These are phyloP conservation scores for Amaranthus palmeri DNA, from an alignment of 148 eudicot genomes.

Conservation along the genomic window DNA sequence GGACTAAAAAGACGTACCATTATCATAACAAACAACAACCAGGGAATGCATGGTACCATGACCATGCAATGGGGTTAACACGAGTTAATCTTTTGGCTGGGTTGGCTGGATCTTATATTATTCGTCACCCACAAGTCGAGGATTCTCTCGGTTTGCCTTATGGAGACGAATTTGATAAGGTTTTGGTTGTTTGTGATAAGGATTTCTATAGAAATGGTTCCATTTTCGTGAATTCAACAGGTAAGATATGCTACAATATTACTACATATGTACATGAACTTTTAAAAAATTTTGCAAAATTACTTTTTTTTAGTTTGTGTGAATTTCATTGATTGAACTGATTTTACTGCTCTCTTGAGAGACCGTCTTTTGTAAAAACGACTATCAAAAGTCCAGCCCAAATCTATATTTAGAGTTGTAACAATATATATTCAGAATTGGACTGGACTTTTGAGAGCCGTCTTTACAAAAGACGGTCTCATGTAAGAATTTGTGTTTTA, in stretches of 20 bases:
- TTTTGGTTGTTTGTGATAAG: constrained; percentile 50
- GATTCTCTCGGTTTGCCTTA: constrained; percentile 45
- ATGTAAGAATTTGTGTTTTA: too few relatives aligned
- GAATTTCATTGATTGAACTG: too few relatives aligned
- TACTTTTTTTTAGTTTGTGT: too few relatives aligned
- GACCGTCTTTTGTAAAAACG: too few relatives aligned
- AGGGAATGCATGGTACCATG: constrained; percentile 71
- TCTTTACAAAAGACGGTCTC: too few relatives aligned
- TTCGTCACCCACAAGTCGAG: constrained; percentile 46
- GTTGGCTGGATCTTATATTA: constrained; percentile 51
- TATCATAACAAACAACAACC: constrained; percentile 63
- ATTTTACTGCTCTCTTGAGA: too few relatives aligned
- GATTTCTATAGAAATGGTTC: constrained; percentile 48
- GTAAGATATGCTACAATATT: neutral
- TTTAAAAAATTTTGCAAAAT: too few relatives aligned
- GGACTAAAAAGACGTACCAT: constrained; percentile 43
- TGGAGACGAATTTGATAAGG: constrained; percentile 50
- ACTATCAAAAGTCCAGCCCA: too few relatives aligned
- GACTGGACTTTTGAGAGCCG: too few relatives aligned
- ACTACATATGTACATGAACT: too few relatives aligned
- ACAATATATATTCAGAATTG: too few relatives aligned
- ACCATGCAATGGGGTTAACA: constrained; percentile 78
- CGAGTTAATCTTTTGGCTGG: constrained; percentile 70
- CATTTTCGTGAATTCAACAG: constrained; percentile 47
- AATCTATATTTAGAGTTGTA: too few relatives aligned